Evolutionary conservation across 345 rosid species (phyloP).

Genomic region (Aurinia saxatilis): DNA sequence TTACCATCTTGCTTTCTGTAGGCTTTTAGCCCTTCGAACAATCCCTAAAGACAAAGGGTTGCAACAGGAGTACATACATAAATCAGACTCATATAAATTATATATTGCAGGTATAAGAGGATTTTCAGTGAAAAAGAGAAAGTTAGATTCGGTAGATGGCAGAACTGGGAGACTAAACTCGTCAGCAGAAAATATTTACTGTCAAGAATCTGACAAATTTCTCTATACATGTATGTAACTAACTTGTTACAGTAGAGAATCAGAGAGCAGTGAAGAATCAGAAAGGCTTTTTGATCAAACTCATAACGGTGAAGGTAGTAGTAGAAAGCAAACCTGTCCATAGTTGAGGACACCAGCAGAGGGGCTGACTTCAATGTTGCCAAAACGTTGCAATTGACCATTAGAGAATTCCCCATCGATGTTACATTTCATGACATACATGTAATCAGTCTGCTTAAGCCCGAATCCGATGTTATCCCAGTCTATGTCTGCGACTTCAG

Average conservation of each 20-base stretch:
- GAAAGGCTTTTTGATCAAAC: neutral
- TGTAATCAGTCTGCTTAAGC: constrained; percentile 67
- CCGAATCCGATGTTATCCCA: constrained; percentile 90
- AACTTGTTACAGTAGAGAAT: too few species aligned
- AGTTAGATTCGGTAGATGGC: neutral
- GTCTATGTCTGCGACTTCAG: constrained; percentile 59
- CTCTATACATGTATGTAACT: too few species aligned
- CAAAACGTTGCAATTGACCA: constrained; percentile 70
- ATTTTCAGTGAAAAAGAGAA: neutral
- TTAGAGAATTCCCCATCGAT: constrained; percentile 49
- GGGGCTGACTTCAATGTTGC: constrained; percentile 82
- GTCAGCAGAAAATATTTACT: too few species aligned
- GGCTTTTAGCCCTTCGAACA: constrained; percentile 95
- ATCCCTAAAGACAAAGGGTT: constrained; percentile 39
- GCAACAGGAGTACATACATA: neutral
- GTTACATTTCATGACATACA: constrained; percentile 68
- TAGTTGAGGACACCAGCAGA: constrained; percentile 87
- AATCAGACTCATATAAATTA: neutral
- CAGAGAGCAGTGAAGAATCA: too few species aligned
- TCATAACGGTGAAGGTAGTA: neutral
- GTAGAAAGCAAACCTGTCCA: constrained; percentile 58
- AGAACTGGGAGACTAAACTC: neutral
- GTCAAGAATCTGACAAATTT: neutral
- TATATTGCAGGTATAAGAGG: neutral
- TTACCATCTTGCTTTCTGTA: constrained; percentile 66